A percentile compares a stretch with the other conserved stretches of the same genome.
These are phyloP conservation scores for Ottelia alismoides DNA, from an alignment of 106 monocot genomes.

Conservation along the genomic window DNA sequence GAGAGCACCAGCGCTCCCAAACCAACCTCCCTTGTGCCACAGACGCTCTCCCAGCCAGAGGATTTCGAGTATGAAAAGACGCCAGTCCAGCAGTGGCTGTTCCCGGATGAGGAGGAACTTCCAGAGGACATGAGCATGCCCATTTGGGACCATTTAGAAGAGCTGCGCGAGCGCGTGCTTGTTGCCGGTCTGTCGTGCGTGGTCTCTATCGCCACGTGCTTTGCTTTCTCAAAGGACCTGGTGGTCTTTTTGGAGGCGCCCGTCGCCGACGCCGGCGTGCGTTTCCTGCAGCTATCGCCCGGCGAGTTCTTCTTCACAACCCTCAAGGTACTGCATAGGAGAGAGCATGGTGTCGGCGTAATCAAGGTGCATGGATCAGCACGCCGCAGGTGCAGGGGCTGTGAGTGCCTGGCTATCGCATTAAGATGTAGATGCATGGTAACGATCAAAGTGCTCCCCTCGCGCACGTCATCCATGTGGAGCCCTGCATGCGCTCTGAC, in stretches of 20 bases:
- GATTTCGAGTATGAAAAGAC: conserved; percentile 22
- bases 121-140: conserved; percentile 96
- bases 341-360: too few relatives aligned
- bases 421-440: too few relatives aligned
- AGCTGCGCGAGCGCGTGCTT: conserved; percentile 71
- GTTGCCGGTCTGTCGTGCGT: conserved; percentile 67
- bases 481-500: too few relatives aligned
- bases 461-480: too few relatives aligned
- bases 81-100: conserved; percentile 60
- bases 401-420: too few relatives aligned
- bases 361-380: too few relatives aligned
- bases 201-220: conserved; percentile 66
- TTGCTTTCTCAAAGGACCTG: conserved; percentile 80
- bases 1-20: too few relatives aligned
- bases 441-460: too few relatives aligned
- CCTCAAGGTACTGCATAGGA: conserved; percentile 87
- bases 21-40: too few relatives aligned
- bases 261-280: conserved; percentile 63
- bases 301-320: conserved; percentile 97
- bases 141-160: conserved; percentile 89
- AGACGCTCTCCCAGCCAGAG: too few relatives aligned
- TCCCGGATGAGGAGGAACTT: conserved; percentile 77
- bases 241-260: conserved; percentile 74
- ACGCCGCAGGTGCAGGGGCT: too few relatives aligned
- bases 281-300: conserved; percentile 88